Conservation (phyloP, 1,139 yeast species). For the Candida tetrigidarum region DNA sequence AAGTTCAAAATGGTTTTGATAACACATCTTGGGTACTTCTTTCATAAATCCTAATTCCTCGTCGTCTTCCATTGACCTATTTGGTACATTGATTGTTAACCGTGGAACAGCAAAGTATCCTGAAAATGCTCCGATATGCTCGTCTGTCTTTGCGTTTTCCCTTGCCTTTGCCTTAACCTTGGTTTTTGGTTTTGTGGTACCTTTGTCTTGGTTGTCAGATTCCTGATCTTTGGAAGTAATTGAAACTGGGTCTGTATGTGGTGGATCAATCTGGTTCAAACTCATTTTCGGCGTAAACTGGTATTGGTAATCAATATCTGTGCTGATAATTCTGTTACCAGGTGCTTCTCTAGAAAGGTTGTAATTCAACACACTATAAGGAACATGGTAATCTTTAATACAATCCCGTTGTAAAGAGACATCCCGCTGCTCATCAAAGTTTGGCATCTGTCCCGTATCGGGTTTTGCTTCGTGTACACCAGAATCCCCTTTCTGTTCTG, state of each 20-base stretch:
- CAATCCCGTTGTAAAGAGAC: slow-evolving; percentile 21
- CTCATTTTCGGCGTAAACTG: slow-evolving; percentile 32
- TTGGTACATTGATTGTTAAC: slow-evolving; percentile 29
- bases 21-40: slow-evolving; percentile 33
- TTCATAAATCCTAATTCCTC: slow-evolving; percentile 14
- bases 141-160: slow-evolving; percentile 16
- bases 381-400: slow-evolving; percentile 34
- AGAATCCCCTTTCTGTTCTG: neutral
- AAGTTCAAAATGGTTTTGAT: slow-evolving; percentile 38
- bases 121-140: slow-evolving; percentile 28
- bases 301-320: slow-evolving; percentile 21
- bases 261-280: slow-evolving; percentile 25
- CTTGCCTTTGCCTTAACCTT: too few relatives aligned
- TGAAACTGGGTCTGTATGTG: neutral
- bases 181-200: neutral
- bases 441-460: neutral
- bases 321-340: slow-evolving; percentile 12
- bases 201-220: too few relatives aligned
- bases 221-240: neutral
- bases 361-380: slow-evolving; percentile 33
- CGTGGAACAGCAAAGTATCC: slow-evolving; percentile 38
- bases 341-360: slow-evolving; percentile 18
- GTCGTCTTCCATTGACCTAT: slow-evolving; percentile 15
- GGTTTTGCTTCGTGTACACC: neutral
- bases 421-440: neutral